Base-by-base conservation (phyloP, 75 land plant genomes). In the Picea glauca region DNA sequence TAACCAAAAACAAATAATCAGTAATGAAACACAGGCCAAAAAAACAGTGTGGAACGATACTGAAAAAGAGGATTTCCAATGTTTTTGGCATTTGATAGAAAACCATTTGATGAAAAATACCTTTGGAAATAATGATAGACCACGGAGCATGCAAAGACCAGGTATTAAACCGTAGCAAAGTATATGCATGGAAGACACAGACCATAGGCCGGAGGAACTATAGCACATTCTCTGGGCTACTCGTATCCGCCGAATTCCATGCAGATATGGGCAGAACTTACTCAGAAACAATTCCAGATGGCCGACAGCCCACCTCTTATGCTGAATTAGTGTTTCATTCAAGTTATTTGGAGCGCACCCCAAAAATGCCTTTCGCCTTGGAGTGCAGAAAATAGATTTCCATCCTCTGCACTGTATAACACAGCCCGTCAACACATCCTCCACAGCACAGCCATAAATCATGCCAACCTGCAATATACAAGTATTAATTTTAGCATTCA, bases 341-440 rank as follows among this genome's bases (percentile, higher is more conserved):
- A 83, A 21, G 62, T 58, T 81, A 1, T 58, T 76, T 3, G 83
- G 62, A 1, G 68, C 80, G 8, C 15, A 30, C 17, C 88, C 88
- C 17, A 78, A 9, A 64, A 87, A 87, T 43, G 62, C 67, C 0
- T 80, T 74, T 70, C 75, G 81, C 54, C 58, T 21, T 56, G 88
- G 88, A 73, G 57, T n/a, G 4, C 56, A 74, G 30, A 61, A 81
- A 15, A 72, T 72, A 23, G 88, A 87, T 38, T 13, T 78, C 88
- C 85, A 84, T 3, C 88, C 88, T 58, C 40, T 65, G 58, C 88
- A 83, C 30, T 87, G 88, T 54, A 87, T 18, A 15, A 14, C 57
- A 50, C 67, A 78, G 1, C 88, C 85, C 6, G 88, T 81, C 58
- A 87, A 64, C 43, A 58, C 66, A 38, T 84, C 85, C 68, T 87